Conservation (phyloP, 2,329 filamentous ascomycete species). For the Monilinia laxa region DNA sequence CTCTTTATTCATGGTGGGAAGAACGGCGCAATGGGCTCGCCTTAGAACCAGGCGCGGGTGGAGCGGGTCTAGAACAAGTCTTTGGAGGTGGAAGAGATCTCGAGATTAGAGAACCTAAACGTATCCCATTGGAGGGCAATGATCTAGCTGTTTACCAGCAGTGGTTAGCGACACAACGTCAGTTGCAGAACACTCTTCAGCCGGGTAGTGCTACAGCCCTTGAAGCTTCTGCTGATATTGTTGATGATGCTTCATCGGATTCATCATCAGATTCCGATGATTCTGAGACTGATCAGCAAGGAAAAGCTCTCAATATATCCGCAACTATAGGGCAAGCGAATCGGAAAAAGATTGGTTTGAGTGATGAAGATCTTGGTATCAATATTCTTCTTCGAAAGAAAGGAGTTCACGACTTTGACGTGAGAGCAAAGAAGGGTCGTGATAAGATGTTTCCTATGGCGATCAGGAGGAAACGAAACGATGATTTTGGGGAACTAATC, state of each 20-base stretch:
- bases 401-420: constrained; percentile 89
- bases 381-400: constrained; percentile 87
- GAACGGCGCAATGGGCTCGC: constrained; percentile 64
- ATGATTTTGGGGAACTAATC: constrained; percentile 94
- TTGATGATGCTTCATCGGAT: constrained; percentile 82
- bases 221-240: constrained; percentile 69
- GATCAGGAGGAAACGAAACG: constrained; percentile 72
- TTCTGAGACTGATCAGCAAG: constrained; percentile 86
- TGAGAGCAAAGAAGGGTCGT: constrained; percentile 84
- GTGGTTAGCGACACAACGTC: constrained; percentile 83
- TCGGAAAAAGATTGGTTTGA: constrained; percentile 81
- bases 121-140: constrained; percentile 67
- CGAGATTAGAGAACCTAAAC: constrained; percentile 59
- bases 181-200: constrained; percentile 79
- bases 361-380: constrained; percentile 86
- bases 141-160: constrained; percentile 86
- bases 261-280: constrained; percentile 85
- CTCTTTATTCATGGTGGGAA: constrained; percentile 78
- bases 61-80: constrained; percentile 64
- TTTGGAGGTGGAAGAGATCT: constrained; percentile 63
- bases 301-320: constrained; percentile 85
- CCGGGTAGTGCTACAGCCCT: constrained; percentile 64
- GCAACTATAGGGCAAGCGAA: constrained; percentile 80
- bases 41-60: constrained; percentile 53
- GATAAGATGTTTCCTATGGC: constrained; percentile 91